Conservation (phyloP, 1,139 yeast species). For the Candida albicans region DNA sequence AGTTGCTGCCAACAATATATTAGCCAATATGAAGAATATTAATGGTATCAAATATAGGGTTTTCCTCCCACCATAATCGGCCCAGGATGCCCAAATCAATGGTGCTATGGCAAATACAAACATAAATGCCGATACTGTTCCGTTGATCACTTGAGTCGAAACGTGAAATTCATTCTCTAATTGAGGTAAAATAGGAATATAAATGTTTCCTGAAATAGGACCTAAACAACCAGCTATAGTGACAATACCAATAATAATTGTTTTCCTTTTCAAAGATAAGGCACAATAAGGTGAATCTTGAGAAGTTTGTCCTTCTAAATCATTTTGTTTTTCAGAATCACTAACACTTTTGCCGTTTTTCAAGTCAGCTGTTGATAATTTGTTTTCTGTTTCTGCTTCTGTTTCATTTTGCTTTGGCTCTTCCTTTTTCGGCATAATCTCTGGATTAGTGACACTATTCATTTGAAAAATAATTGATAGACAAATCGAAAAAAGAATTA, state of each 20-base stretch:
- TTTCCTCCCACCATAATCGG: constrained; percentile 61
- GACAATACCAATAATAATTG: constrained; percentile 24
- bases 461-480: too few relatives aligned
- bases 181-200: constrained; percentile 55
- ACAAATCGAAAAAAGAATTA: too few relatives aligned
- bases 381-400: background rate
- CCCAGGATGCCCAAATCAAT: constrained; percentile 54
- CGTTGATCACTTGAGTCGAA: constrained; percentile 49
- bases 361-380: background rate
- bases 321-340: background rate
- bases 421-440: too few relatives aligned
- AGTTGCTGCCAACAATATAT: constrained; percentile 46
- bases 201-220: constrained; percentile 60
- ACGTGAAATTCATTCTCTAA: constrained; percentile 42
- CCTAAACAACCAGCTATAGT: constrained; percentile 57
- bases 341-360: background rate
- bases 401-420: background rate
- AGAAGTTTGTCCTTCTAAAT: background rate
- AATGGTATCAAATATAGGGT: constrained; percentile 48
- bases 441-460: too few relatives aligned
- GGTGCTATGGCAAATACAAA: constrained; percentile 56
- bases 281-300: constrained; percentile 7
- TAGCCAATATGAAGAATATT: constrained; percentile 43
- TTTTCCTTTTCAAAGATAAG: constrained; percentile 9
- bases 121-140: constrained; percentile 63